These are phyloP conservation scores for Gossypium longicalyx DNA, from an alignment of 345 rosid genomes.

Conservation along the genomic window DNA sequence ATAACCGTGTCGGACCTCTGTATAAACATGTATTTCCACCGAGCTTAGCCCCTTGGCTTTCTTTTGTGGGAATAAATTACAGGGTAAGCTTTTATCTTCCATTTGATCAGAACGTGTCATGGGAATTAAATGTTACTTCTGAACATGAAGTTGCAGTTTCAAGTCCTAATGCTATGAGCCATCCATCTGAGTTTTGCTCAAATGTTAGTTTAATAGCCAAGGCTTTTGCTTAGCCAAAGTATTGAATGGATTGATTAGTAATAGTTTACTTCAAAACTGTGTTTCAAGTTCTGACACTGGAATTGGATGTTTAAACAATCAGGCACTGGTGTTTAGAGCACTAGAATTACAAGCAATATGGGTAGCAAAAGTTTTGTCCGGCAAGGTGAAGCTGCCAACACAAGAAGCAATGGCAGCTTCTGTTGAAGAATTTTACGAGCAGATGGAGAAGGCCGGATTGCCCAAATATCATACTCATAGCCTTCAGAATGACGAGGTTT, in stretches of 20 bases:
- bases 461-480: slow-evolving; percentile 8
- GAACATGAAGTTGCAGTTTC: neutral
- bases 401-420: slow-evolving; percentile 5
- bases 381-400: neutral
- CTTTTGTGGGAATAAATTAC: slow-evolving; percentile 8
- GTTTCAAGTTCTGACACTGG: neutral
- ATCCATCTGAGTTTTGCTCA: neutral
- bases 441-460: neutral
- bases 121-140: neutral
- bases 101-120: neutral
- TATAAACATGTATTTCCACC: slow-evolving; percentile 17
- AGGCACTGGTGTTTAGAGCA: neutral
- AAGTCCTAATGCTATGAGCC: neutral
- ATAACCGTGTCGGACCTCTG: slow-evolving; percentile 18
- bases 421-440: neutral
- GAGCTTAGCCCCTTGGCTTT: slow-evolving; percentile 18
- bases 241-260: neutral
- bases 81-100: neutral
- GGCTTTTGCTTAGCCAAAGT: neutral
- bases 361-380: slow-evolving; percentile 18
- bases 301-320: neutral
- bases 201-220: no score
- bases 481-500: slow-evolving; percentile 8
- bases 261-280: neutral
- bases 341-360: slow-evolving; percentile 4